phyloP scores from a whole-genome alignment of 2,329 filamentous ascomycete genomes.

The Podosphaera xanthii region DNA sequence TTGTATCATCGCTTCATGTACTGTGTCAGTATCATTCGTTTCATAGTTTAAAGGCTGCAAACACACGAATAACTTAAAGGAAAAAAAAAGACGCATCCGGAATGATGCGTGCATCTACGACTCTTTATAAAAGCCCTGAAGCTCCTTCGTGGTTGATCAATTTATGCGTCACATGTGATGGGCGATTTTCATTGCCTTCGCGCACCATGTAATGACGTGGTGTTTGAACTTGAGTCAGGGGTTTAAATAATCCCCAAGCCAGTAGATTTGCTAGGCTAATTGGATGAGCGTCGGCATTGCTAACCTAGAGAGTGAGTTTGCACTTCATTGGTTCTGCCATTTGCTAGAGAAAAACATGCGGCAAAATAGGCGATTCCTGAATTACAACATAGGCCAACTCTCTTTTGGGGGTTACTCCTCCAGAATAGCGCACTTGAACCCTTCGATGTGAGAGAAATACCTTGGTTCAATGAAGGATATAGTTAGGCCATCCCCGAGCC shows the following conservation, averaged over 20 bases:
- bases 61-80: too few species aligned
- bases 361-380: neutral
- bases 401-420: neutral
- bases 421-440: neutral
- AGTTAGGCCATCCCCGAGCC: neutral
- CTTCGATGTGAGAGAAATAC: neutral
- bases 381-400: neutral
- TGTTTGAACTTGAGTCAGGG: neutral
- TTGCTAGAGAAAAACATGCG: too few species aligned
- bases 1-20: too few species aligned
- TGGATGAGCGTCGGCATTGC: neutral
- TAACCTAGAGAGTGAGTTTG: neutral
- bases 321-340: neutral
- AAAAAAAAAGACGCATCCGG: neutral
- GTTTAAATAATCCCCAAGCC: neutral
- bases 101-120: neutral
- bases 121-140: neutral
- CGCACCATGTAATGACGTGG: neutral
- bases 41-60: too few species aligned
- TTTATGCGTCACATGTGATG: neutral
- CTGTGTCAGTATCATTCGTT: too few species aligned
- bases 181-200: neutral
- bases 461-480: neutral
- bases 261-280: neutral
- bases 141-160: neutral